Evolutionary conservation across 768 basidiomycete species (phyloP).

Genomic region (Boletus insuetus): DNA sequence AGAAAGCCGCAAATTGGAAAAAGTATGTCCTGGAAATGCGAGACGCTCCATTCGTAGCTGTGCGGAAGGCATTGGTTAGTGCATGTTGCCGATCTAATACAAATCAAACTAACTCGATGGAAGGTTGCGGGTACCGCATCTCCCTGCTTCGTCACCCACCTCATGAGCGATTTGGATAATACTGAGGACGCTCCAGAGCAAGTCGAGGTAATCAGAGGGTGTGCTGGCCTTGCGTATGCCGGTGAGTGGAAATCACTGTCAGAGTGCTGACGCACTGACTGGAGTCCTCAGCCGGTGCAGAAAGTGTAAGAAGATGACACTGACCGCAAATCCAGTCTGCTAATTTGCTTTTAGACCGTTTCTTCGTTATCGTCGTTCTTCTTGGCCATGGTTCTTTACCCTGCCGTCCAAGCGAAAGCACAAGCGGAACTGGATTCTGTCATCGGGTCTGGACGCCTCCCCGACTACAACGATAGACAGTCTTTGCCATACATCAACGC

Average conservation of each 20-base stretch:
- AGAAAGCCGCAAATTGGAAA: slow-evolving; percentile 50
- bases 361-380: slow-evolving; percentile 32
- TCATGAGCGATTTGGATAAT: slow-evolving; percentile 21
- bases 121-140: slow-evolving; percentile 28
- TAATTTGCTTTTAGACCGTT: slow-evolving; percentile 22
- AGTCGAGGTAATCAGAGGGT: slow-evolving; percentile 39
- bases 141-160: slow-evolving; percentile 31
- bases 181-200: slow-evolving; percentile 12
- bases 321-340: background rate
- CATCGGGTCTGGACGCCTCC: slow-evolving; percentile 28
- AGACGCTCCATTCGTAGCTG: slow-evolving; percentile 41
- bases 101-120: background rate
- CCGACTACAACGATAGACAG: slow-evolving; percentile 30
- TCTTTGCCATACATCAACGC: slow-evolving; percentile 28
- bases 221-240: slow-evolving; percentile 47
- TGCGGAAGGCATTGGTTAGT: slow-evolving; percentile 39
- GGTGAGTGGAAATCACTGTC: slow-evolving; percentile 28
- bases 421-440: slow-evolving; percentile 28
- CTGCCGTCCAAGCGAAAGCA: slow-evolving; percentile 29
- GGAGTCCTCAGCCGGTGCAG: slow-evolving; percentile 36
- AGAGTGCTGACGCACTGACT: slow-evolving; percentile 5
- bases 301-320: slow-evolving; percentile 25
- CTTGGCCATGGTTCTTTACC: slow-evolving; percentile 30
- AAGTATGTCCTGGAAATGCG: slow-evolving; percentile 47
- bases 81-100: background rate